These are phyloP conservation scores for Pelagomonas calceolata DNA, from an alignment of 108 stramenopile genomes.

Conservation along the genomic window DNA sequence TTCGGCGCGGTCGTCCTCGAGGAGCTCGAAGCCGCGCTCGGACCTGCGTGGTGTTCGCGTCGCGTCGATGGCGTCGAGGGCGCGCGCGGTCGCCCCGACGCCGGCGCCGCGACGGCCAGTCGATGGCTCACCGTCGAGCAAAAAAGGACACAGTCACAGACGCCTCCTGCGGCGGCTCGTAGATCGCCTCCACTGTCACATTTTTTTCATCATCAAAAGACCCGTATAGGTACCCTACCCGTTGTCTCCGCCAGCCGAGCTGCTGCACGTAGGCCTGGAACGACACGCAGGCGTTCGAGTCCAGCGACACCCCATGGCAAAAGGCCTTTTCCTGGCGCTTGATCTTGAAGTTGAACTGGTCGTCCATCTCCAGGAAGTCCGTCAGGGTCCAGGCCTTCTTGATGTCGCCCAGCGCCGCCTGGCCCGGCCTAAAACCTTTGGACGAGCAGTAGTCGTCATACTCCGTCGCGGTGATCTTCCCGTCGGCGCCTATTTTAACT, in stretches of 20 bases:
- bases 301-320: slow-evolving; percentile 48
- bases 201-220: slow-evolving; percentile 52
- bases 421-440: slow-evolving; percentile 69
- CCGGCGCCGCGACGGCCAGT: slow-evolving; percentile 31
- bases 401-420: slow-evolving; percentile 78
- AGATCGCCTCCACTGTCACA: slow-evolving; percentile 74
- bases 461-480: slow-evolving; percentile 24
- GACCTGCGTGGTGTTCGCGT: slow-evolving; percentile 9
- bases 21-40: slow-evolving; percentile 59
- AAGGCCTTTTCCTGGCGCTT: slow-evolving; percentile 68
- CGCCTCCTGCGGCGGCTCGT: slow-evolving; percentile 93
- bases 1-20: slow-evolving; percentile 80
- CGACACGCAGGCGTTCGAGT: slow-evolving; percentile 45
- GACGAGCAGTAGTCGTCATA: not conserved
- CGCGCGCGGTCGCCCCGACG: too few species aligned
- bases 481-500: slow-evolving; percentile 27
- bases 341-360: slow-evolving; percentile 80
- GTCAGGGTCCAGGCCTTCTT: slow-evolving; percentile 94
- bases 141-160: slow-evolving; percentile 5
- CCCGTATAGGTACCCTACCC: slow-evolving; percentile 82
- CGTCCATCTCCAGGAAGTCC: slow-evolving; percentile 86
- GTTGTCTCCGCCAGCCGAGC: slow-evolving; percentile 72
- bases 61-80: too few species aligned
- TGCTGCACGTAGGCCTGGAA: slow-evolving; percentile 68
- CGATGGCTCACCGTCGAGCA: not conserved